Evolutionary conservation across 2,329 filamentous ascomycete species (phyloP), one percentile per base, ranked within the genome.

Genomic region (Laburnicola sp.): DNA sequence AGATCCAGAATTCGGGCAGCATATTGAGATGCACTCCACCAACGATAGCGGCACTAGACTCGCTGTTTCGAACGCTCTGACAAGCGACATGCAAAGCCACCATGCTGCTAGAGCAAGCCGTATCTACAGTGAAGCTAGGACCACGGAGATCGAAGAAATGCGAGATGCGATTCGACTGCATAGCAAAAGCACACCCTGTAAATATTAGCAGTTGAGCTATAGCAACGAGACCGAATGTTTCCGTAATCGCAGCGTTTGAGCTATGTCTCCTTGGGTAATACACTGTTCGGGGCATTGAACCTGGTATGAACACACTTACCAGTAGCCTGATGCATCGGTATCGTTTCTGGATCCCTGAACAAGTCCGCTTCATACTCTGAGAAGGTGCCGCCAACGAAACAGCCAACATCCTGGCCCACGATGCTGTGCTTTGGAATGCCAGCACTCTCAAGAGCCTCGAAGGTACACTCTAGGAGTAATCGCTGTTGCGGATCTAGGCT

Each of bases 381-480:
- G 31, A 56, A 58, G 5, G 51, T 58, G 2, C 54, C 56, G 2
- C 66, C 66, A 3, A 66, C 53, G 43, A 65, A 70, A 21, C 64
- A 62, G 6, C 61, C 63, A 4, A 64, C 55, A 35, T 65, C 54
- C 27, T 60, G 64, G 9, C 71, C 69, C 6, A 68, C 50, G 1
- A 65, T 53, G 2, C 60, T 48, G 11, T 69, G 65, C 31, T 63
- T 59, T 2, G 63, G 58, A 0, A 70, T 52, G 6, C 70, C 72
- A 10, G 63, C 72, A 48, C 63, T 72, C 40, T 77, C 75, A 0
- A 83, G 56, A 0, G 74, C 71, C 53, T 75, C 68, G 23, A 71
- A 73, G 0, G 64, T 61, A 9, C 62, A 62, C 48, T 74, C 71
- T 1, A 74, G 57, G 1, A 70, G 53, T 1, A 68, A 51, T 0